phyloP scores from a whole-genome alignment of 2,329 filamentous ascomycete genomes.

The Epichloe bromicola region DNA sequence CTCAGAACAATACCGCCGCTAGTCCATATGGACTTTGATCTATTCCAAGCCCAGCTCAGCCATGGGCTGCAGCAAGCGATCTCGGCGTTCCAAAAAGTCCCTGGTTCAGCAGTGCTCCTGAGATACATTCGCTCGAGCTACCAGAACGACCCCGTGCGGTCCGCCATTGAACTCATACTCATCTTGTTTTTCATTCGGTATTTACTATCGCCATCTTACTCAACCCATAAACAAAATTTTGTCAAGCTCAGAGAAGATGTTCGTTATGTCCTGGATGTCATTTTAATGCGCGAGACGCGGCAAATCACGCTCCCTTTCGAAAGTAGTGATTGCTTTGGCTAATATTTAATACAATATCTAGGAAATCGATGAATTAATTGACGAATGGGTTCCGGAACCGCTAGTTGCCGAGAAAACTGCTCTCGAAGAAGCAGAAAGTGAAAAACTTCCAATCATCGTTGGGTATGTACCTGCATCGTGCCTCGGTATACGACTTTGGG shows the following conservation, averaged over 20 bases:
- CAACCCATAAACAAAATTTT: constrained; percentile 78
- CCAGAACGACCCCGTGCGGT: constrained; percentile 90
- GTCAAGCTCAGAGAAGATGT: constrained; percentile 76
- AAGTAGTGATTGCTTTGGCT: not conserved
- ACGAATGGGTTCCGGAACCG: constrained; percentile 92
- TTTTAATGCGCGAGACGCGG: not conserved
- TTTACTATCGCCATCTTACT: constrained; percentile 81
- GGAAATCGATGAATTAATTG: constrained; percentile 94
- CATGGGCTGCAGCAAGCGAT: constrained; percentile 39
- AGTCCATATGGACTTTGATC: constrained; percentile 49
- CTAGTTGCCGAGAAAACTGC: constrained; percentile 62
- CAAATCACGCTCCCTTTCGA: not conserved
- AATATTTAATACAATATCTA: constrained; percentile 9
- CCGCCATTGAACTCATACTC: constrained; percentile 82
- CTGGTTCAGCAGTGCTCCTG: constrained; percentile 84
- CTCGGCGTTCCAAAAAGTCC: constrained; percentile 73
- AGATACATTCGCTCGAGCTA: constrained; percentile 96
- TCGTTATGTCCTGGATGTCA: constrained; percentile 4
- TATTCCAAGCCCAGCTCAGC: constrained; percentile 39
- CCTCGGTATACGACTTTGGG: not conserved
- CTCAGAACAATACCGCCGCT: not conserved
- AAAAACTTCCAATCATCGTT: constrained; percentile 75
- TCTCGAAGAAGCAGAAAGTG: constrained; percentile 69
- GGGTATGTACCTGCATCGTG: constrained; percentile 44
- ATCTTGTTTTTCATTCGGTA: constrained; percentile 95